These are phyloP conservation scores for Magnusiomyces fungicola DNA, from an alignment of 1,139 yeast genomes.

Conservation along the genomic window DNA sequence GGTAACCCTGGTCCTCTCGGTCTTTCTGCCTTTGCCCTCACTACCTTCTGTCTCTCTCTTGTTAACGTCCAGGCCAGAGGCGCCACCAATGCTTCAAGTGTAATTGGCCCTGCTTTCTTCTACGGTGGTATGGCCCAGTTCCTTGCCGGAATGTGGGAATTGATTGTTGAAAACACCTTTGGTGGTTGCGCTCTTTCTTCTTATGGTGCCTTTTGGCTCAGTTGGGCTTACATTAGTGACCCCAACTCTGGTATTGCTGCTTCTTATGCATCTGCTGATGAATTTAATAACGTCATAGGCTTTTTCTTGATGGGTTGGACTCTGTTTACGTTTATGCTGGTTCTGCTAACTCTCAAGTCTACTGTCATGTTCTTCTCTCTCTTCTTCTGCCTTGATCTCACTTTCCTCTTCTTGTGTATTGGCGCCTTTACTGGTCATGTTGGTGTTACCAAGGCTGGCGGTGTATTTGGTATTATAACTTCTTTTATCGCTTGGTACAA, in stretches of 20 bases:
- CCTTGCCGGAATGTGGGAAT: slow-evolving; percentile 71
- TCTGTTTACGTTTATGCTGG: slow-evolving; percentile 62
- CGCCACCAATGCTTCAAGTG: slow-evolving; percentile 43
- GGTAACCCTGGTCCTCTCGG: slow-evolving; percentile 90
- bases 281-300: slow-evolving; percentile 56
- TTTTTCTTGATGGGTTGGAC: slow-evolving; percentile 71
- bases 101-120: slow-evolving; percentile 70
- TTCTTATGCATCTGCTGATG: slow-evolving; percentile 40
- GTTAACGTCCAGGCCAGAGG: slow-evolving; percentile 54
- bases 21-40: slow-evolving; percentile 73
- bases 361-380: slow-evolving; percentile 68
- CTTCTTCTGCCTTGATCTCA: slow-evolving; percentile 54
- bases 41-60: slow-evolving; percentile 71
- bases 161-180: slow-evolving; percentile 65
- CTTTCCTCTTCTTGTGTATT: slow-evolving; percentile 61
- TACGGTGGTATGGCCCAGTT: slow-evolving; percentile 77
- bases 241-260: slow-evolving; percentile 65
- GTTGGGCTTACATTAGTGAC: slow-evolving; percentile 61
- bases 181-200: slow-evolving; percentile 81
- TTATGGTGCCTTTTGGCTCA: slow-evolving; percentile 83
- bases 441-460: slow-evolving; percentile 55
- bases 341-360: slow-evolving; percentile 67
- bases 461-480: slow-evolving; percentile 65
- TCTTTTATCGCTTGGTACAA: slow-evolving; percentile 80
- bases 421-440: slow-evolving; percentile 40